phyloP scores from a whole-genome alignment of 345 rosid genomes.

The Raphanus sativus region DNA sequence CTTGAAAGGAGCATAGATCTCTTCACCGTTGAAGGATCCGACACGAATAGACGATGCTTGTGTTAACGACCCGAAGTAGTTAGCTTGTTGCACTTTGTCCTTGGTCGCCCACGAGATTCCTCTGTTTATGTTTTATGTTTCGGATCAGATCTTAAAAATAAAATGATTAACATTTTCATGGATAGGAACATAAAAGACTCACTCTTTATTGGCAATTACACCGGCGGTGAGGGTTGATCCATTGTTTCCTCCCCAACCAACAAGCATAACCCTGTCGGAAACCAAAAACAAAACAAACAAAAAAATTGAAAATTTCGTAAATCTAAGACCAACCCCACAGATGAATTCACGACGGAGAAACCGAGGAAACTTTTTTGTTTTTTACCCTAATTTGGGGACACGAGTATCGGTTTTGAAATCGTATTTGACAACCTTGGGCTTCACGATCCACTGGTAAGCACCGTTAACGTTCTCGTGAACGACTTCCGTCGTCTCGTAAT shows the following conservation, averaged over 20 bases:
- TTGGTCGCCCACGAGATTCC: constrained; percentile 99
- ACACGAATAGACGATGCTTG: constrained; percentile 90
- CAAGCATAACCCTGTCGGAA: constrained; percentile 79
- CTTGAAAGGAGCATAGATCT: constrained; percentile 98
- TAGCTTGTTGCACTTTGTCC: constrained; percentile 96
- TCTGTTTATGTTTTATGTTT: constrained; percentile 43
- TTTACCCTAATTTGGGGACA: constrained; percentile 86
- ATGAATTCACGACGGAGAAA: background rate
- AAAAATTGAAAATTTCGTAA: background rate
- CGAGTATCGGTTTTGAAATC: constrained; percentile 78
- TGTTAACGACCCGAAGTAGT: constrained; percentile 92
- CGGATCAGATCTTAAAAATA: constrained; percentile 44
- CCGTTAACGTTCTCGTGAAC: constrained; percentile 84
- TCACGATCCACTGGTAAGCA: constrained; percentile 83
- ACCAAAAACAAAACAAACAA: background rate
- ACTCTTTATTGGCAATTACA: constrained; percentile 89
- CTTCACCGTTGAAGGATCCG: constrained; percentile 97
- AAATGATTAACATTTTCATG: constrained; percentile 29
- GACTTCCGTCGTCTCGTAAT: constrained; percentile 89
- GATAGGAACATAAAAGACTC: constrained; percentile 36
- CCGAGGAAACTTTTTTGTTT: background rate
- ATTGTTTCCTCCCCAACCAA: constrained; percentile 99
- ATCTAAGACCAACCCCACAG: too few species aligned
- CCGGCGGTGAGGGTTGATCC: constrained; percentile 90
- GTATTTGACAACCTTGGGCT: constrained; percentile 83